Percentiles rank a stretch among this genome's conserved stretches.
phyloP scores from a whole-genome alignment of 2,329 filamentous ascomycete species.

The Colletotrichum sp. region DNA sequence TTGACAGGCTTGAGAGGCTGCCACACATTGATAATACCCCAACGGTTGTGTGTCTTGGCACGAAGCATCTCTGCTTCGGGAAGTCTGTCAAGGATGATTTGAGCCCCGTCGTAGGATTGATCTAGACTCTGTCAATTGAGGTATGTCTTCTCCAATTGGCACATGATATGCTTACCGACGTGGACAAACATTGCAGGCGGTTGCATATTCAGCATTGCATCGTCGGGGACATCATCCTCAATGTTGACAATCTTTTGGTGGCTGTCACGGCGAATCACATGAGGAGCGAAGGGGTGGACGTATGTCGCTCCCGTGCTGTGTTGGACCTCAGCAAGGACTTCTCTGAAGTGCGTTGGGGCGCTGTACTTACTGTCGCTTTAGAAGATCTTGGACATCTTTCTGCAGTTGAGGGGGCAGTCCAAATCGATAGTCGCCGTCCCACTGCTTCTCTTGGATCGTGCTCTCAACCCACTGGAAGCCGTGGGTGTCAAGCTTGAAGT shows the following conservation, averaged over 20 bases:
- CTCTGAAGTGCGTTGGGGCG: fast-evolving
- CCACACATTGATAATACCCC: neutral
- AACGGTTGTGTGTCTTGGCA: neutral
- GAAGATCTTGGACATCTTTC: neutral
- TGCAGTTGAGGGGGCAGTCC: neutral
- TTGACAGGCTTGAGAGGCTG: neutral
- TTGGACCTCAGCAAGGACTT: neutral
- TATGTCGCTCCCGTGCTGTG: neutral
- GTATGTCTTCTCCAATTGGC: neutral
- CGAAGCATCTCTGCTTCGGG: neutral
- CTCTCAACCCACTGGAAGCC: slow-evolving; percentile 63
- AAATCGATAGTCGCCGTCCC: slow-evolving; percentile 6
- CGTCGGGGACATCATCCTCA: neutral
- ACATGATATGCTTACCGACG: neutral
- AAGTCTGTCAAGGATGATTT: neutral
- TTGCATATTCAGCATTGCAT: neutral
- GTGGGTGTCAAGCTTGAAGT: slow-evolving; percentile 60
- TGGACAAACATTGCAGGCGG: neutral
- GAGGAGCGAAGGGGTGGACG: neutral
- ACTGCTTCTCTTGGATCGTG: slow-evolving; percentile 54
- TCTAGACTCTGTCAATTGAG: neutral
- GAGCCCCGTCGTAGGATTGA: neutral
- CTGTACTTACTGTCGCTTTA: neutral
- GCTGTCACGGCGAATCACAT: neutral
- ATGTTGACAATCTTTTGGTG: neutral